Evolutionary conservation across 2,329 filamentous ascomycete species (phyloP).

Genomic region (Fusarium udum): DNA sequence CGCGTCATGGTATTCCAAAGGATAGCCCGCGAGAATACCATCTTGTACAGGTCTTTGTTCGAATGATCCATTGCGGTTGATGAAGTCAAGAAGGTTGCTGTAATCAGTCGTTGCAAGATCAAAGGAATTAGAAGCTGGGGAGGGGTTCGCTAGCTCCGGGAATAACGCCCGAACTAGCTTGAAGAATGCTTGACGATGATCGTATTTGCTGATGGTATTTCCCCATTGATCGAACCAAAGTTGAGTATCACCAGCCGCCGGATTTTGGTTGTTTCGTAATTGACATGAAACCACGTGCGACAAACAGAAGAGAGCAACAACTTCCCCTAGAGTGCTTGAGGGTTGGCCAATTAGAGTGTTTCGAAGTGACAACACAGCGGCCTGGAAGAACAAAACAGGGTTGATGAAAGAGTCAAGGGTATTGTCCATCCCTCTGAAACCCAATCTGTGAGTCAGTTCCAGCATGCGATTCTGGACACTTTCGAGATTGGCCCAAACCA

Average conservation of each 20-base stretch:
- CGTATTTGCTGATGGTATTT: neutral
- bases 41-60: too few species aligned
- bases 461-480: fast-evolving
- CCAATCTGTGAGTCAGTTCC: fast-evolving
- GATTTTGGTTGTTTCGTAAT: fast-evolving
- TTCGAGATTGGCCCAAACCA: fast-evolving
- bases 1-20: too few species aligned
- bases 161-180: fast-evolving
- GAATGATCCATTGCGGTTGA: too few species aligned
- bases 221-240: neutral
- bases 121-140: fast-evolving
- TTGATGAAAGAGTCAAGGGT: neutral
- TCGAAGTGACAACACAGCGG: neutral
- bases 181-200: neutral
- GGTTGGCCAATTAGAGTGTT: neutral
- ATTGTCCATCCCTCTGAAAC: fast-evolving
- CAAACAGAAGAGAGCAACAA: neutral
- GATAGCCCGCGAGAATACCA: too few species aligned
- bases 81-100: fast-evolving
- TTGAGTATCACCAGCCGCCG: fast-evolving
- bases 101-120: fast-evolving
- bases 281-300: neutral
- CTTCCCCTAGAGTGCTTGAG: neutral
- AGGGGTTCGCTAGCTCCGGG: fast-evolving
- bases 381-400: neutral